Evolutionary conservation across 495 filamentous ascomycete genomes (phyloP).

Genomic region (Penicillium longicatenatum): DNA sequence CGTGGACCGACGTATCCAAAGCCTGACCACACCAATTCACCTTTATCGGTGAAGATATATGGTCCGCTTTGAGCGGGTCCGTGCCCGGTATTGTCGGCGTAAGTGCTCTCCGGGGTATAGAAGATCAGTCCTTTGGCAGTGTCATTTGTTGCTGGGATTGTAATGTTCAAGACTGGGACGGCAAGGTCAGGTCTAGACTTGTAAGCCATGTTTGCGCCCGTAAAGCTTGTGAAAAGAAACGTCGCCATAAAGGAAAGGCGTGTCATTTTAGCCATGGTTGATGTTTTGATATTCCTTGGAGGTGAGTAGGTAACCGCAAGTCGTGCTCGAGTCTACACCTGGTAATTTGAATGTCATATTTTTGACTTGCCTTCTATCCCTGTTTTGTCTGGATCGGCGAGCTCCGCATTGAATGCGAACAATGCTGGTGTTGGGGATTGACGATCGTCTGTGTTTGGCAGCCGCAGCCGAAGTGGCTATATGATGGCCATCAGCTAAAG

Average conservation of each 20-base stretch:
- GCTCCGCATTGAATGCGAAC: not conserved
- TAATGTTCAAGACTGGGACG: slow-evolving; percentile 52
- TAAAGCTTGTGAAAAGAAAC: slow-evolving; percentile 8
- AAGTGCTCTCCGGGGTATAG: slow-evolving; percentile 49
- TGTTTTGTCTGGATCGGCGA: not conserved
- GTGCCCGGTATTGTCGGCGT: slow-evolving; percentile 40
- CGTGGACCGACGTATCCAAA: slow-evolving; percentile 48
- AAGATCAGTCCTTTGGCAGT: slow-evolving; percentile 49
- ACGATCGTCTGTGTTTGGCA: slow-evolving; percentile 10
- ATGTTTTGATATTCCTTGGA: no score
- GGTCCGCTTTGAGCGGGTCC: slow-evolving; percentile 49
- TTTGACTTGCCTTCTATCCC: no score
- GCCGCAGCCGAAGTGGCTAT: slow-evolving; percentile 10
- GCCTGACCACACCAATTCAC: slow-evolving; percentile 50
- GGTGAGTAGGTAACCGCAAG: no score
- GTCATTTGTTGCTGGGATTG: slow-evolving; percentile 43
- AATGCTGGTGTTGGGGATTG: not conserved
- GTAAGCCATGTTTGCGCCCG: slow-evolving; percentile 18
- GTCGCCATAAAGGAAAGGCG: not conserved
- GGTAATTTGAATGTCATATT: no score
- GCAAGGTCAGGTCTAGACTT: slow-evolving; percentile 49
- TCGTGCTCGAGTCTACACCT: no score
- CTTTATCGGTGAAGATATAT: slow-evolving; percentile 50
- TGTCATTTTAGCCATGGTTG: no score
- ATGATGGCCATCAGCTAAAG: not conserved